Conservation (phyloP, 352 stramenopile species). For the Elongisporangium undulatum region DNA sequence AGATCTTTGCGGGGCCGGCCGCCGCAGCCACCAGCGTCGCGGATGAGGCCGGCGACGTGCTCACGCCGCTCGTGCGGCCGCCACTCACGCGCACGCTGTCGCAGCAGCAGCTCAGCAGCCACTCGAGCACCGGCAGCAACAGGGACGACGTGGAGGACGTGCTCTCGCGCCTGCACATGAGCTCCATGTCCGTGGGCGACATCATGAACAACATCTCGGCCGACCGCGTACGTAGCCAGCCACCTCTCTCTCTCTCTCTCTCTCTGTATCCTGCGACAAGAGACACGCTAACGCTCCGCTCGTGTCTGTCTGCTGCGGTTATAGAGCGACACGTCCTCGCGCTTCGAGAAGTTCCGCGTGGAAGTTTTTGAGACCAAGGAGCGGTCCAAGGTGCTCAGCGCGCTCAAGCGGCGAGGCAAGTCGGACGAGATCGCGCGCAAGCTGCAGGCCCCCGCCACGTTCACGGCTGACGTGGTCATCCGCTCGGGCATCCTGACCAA, state of each 20-base stretch:
- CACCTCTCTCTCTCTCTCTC: not conserved
- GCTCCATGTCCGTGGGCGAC: constrained; percentile 15
- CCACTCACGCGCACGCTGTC: constrained; percentile 28
- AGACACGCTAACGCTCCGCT: constrained; percentile 1
- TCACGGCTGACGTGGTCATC: constrained; percentile 67
- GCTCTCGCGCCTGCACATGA: constrained; percentile 21
- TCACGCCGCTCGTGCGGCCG: constrained; percentile 11
- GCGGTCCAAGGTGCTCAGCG: constrained; percentile 68
- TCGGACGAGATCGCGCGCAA: constrained; percentile 10
- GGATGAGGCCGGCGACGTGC: constrained; percentile 1
- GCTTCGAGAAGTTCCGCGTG: constrained; percentile 68
- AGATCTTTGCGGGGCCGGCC: constrained; percentile 19
- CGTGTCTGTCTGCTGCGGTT: not conserved
- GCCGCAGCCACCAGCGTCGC: not conserved
- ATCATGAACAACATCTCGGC: constrained; percentile 10
- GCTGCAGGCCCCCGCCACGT: constrained; percentile 39
- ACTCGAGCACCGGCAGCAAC: constrained; percentile 12
- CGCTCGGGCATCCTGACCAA: constrained; percentile 63
- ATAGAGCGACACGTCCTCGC: constrained; percentile 6
- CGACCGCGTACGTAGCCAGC: not conserved
- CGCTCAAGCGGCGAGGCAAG: constrained; percentile 64
- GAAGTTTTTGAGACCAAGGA: constrained; percentile 78
- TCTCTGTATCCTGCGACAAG: not conserved
- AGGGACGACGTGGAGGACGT: constrained; percentile 20
- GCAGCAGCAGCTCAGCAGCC: constrained; percentile 7